Conservation (phyloP, 176 grass and related monocot genomes). For the Eleusine coracana region DNA sequence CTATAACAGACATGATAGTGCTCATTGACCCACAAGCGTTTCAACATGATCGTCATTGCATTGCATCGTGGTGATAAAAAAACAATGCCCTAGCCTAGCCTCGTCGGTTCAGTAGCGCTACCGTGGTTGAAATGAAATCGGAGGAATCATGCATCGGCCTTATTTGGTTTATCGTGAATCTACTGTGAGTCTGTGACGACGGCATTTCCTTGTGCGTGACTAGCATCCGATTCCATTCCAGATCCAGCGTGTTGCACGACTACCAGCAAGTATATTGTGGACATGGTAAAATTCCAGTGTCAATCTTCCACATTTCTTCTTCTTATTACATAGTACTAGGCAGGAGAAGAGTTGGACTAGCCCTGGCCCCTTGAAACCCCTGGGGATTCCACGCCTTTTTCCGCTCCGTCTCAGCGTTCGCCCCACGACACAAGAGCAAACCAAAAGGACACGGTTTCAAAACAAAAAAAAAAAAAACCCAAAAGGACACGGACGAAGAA, state of each 20-base stretch:
- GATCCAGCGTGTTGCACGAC: neutral
- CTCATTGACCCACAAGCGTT: neutral
- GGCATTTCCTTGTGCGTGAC: neutral
- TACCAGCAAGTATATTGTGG: neutral
- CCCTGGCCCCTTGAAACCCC: neutral
- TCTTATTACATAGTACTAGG: neutral
- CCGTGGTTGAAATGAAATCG: neutral
- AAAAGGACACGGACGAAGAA: neutral
- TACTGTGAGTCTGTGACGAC: neutral
- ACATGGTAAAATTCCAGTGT: neutral
- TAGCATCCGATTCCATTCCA: neutral
- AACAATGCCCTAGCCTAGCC: neutral
- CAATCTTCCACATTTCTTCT: neutral
- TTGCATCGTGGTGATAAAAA: neutral
- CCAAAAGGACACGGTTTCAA: neutral
- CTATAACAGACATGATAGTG: neutral
- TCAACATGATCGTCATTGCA: neutral
- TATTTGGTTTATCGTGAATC: neutral
- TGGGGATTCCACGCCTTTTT: neutral
- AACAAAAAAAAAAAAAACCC: too few relatives aligned
- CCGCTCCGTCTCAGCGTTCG: neutral
- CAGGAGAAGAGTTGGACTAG: neutral
- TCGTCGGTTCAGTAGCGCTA: neutral
- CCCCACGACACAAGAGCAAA: neutral
- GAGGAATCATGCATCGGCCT: neutral